These are phyloP conservation scores for Fusarium subtropicale DNA, from an alignment of 2,329 filamentous ascomycete species.

Conservation along the genomic window DNA sequence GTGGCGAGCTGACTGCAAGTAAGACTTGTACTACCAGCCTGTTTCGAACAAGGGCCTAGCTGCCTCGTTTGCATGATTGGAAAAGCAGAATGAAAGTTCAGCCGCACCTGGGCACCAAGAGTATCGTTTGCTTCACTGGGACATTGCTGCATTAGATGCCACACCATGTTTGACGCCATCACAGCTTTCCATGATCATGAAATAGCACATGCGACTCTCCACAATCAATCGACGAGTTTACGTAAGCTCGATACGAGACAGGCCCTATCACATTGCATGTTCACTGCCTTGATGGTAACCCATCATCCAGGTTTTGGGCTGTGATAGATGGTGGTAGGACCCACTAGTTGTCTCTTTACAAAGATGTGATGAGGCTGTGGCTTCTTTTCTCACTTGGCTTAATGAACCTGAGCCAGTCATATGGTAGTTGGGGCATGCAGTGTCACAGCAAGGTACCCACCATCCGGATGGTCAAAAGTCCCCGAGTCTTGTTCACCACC, in stretches of 20 bases:
- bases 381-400: background rate
- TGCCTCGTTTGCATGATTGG: background rate
- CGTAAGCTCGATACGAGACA: background rate
- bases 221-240: background rate
- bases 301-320: background rate
- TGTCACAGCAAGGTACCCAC: background rate
- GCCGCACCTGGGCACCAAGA: background rate
- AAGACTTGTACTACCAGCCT: background rate
- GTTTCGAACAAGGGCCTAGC: accelerated
- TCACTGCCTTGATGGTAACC: background rate
- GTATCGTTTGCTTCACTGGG: too few species aligned
- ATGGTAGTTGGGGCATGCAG: background rate
- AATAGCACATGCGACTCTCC: background rate
- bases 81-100: background rate
- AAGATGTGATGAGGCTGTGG: background rate
- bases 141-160: background rate
- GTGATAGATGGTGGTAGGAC: background rate
- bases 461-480: accelerated
- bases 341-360: background rate
- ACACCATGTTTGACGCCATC: background rate
- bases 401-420: background rate
- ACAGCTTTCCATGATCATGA: background rate
- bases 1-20: background rate
- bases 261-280: background rate
- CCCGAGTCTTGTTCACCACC: background rate